Percentiles rank a stretch among this genome's conserved stretches.
Conservation (phyloP, 179 eudicot species). For the Patellifolia procumbens region DNA sequence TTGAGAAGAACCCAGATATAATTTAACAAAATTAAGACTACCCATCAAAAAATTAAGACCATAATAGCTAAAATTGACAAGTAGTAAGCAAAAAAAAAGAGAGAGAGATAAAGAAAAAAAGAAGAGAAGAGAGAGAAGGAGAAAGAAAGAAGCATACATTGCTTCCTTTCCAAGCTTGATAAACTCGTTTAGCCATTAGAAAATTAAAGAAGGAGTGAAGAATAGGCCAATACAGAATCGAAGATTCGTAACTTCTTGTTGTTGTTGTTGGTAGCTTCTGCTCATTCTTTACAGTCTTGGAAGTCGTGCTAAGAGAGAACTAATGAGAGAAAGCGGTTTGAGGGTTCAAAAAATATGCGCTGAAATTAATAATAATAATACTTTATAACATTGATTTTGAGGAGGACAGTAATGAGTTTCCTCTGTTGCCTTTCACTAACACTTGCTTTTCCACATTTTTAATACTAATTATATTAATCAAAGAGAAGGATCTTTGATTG, state of each 20-base stretch:
- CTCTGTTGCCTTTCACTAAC: constrained; percentile 18
- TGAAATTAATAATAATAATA: constrained; percentile 8
- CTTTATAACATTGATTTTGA: neutral
- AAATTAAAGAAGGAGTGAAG: constrained; percentile 2
- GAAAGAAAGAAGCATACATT: constrained; percentile 43
- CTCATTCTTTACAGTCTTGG: constrained; percentile 32
- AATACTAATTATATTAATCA: neutral
- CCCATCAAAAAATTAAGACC: neutral
- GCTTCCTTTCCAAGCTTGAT: constrained; percentile 55
- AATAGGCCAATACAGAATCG: constrained; percentile 23
- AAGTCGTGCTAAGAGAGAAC: constrained; percentile 37
- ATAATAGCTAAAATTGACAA: neutral
- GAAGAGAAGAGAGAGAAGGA: constrained; percentile 1
- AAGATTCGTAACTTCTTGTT: constrained; percentile 29
- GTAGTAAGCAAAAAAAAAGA: neutral
- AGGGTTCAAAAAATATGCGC: constrained; percentile 33
- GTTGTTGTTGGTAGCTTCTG: constrained; percentile 21
- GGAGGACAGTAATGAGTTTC: constrained; percentile 21
- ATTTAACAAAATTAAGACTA: neutral
- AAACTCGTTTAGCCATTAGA: constrained; percentile 44
- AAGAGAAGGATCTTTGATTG: neutral
- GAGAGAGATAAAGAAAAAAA: neutral
- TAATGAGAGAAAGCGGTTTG: constrained; percentile 36
- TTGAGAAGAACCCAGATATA: neutral
- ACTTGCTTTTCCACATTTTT: neutral